Conservation (phyloP, 352 stramenopile species). For the Chrysophaeum taylorii region DNA sequence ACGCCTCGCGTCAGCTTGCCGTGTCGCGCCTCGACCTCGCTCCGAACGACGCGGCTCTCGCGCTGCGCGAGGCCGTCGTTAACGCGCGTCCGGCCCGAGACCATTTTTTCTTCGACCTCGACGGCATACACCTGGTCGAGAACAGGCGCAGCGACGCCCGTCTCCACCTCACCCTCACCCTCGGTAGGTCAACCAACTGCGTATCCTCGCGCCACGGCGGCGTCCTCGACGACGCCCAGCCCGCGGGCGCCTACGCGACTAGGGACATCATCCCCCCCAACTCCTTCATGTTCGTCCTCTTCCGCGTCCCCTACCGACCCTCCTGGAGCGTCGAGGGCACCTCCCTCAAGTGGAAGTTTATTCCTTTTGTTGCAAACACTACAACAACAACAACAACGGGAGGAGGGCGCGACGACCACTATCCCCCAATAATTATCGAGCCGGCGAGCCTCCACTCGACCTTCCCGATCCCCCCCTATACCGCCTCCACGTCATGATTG, state of each 20-base stretch:
- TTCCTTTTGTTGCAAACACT: no score
- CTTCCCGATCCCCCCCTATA: no score
- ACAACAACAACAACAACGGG: no score
- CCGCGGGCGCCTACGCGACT: background rate
- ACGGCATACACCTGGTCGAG: slow-evolving; percentile 4
- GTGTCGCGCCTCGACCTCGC: background rate
- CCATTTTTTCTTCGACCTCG: background rate
- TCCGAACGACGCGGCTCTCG: background rate
- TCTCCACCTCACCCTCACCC: background rate
- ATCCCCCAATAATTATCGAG: no score
- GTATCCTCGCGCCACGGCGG: slow-evolving; percentile 3
- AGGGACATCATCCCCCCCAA: no score
- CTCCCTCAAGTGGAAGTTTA: background rate
- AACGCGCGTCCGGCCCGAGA: background rate
- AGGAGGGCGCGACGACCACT: no score
- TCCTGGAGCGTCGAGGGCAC: slow-evolving; percentile 1
- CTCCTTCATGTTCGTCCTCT: background rate
- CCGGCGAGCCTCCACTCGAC: no score
- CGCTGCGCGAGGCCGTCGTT: background rate
- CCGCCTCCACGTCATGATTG: no score
- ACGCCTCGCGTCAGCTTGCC: background rate
- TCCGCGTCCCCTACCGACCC: background rate
- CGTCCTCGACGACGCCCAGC: background rate
- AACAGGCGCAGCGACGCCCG: background rate
- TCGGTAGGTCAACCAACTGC: background rate